These are phyloP conservation scores for Penicillium longicatenatum DNA, from an alignment of 495 filamentous ascomycete genomes.

Conservation along the genomic window DNA sequence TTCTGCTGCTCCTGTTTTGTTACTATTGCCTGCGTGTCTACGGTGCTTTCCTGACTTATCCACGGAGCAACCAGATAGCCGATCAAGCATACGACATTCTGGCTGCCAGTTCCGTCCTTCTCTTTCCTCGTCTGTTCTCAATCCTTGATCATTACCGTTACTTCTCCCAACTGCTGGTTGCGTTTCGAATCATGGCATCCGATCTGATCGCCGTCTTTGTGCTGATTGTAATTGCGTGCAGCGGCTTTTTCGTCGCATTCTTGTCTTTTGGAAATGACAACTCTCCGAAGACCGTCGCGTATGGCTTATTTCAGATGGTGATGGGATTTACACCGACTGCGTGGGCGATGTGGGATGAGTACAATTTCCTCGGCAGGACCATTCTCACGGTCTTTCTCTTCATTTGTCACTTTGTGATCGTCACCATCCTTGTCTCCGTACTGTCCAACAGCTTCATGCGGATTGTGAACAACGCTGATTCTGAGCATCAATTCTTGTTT, in stretches of 20 bases:
- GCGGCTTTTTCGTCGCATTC: constrained; percentile 94
- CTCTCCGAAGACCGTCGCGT: constrained; percentile 69
- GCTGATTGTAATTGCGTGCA: constrained; percentile 81
- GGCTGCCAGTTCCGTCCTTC: constrained; percentile 81
- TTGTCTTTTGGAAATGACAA: constrained; percentile 70
- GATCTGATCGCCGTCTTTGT: constrained; percentile 83
- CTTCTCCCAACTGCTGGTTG: constrained; percentile 91
- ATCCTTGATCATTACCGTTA: constrained; percentile 92
- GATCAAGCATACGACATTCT: constrained; percentile 87
- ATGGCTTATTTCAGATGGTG: constrained; percentile 86
- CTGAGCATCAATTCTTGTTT: constrained; percentile 93
- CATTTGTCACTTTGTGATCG: constrained; percentile 92
- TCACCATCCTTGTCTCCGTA: constrained; percentile 90
- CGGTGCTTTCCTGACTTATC: constrained; percentile 75
- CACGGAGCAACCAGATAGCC: constrained; percentile 62
- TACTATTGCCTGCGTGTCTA: constrained; percentile 89
- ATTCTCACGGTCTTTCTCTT: constrained; percentile 82
- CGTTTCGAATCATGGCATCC: constrained; percentile 88
- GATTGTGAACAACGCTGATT: constrained; percentile 85
- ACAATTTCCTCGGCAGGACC: constrained; percentile 72
- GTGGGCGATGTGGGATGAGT: constrained; percentile 73
- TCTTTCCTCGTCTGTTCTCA: constrained; percentile 89
- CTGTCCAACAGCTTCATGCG: constrained; percentile 93
- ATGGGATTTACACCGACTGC: constrained; percentile 85
- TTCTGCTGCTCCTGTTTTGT: constrained; percentile 78